Evolutionary conservation across 495 filamentous ascomycete genomes (phyloP), one percentile per base, ranked within the genome.

Genomic region (Penicillium silybi): DNA sequence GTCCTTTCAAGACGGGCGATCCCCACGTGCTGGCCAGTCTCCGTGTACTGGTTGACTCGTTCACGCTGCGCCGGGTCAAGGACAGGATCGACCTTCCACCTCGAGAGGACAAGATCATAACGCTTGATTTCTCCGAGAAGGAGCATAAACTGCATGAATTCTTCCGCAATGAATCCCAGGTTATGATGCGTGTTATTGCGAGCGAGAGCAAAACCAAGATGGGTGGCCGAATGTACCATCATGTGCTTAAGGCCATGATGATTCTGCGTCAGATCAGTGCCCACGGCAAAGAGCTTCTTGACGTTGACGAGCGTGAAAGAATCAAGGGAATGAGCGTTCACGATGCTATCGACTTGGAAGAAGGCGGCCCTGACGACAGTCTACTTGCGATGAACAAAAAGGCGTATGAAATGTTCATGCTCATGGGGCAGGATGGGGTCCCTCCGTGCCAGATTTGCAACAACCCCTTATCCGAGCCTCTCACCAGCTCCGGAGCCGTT

Each of bases 61-160:
- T 98, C 49, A 96, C 93, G 0, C 72, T 98, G 18, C 85, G 93
- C n/a, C 87, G 93, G 20, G 73, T 92, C 40, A 98, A 98, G 68
- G 90, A 96, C 64, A 87, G 83, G 63, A 92, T 97, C 48, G 76
- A 92, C 58, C 77, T 96, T 4, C 91, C 92, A 2, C 70, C 78
- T 18, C 83, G 92, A 2, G 73, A 74, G 2, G 92, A 97, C 55
- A 69, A 85, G 44, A 80, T 90, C 9, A 73, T 92, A 17, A 70
- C 66, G 29, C 70, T 84, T n/a, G 68, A 73, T 58, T 85, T 86
- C 63, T 68, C 71, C 2, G 71, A 78, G 9, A 68, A 79, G 20
- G 84, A 87, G 56, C 53, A 59, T 6, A 64, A 70, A 23, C 55
- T 85, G 29, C 82, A 86, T 53, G 78, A 85, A 10, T 83, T 76